These are phyloP conservation scores for Pseudocercospora macadamiae DNA, from an alignment of 2,329 filamentous ascomycete genomes.

Conservation along the genomic window DNA sequence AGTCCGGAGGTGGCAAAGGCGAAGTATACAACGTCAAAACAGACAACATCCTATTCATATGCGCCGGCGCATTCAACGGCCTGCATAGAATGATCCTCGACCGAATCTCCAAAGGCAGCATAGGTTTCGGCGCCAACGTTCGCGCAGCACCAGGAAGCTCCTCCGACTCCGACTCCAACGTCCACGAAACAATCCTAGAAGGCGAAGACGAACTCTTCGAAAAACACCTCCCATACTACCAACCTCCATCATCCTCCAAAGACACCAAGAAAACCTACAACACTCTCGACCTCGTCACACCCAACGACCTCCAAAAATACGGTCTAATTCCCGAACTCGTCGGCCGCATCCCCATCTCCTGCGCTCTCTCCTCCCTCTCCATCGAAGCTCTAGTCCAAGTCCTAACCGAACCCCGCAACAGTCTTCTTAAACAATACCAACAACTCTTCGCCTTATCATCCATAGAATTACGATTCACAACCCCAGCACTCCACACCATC, in stretches of 20 bases:
- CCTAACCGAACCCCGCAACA: conserved; percentile 88
- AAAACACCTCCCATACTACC: conserved; percentile 54
- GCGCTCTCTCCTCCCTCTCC: conserved; percentile 77
- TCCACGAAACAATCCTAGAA: conserved; percentile 61
- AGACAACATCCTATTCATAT: conserved; percentile 96
- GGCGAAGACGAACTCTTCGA: conserved; percentile 60
- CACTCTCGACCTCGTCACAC: conserved; percentile 67
- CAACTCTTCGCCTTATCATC: conserved; percentile 81
- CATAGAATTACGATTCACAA: conserved; percentile 80
- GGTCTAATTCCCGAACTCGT: conserved; percentile 93
- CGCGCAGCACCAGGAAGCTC: conserved; percentile 49
- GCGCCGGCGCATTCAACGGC: conserved; percentile 92
- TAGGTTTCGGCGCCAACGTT: conserved; percentile 88
- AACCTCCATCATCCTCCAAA: conserved; percentile 43
- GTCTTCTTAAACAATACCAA: conserved; percentile 83
- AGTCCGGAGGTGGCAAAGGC: conserved; percentile 47
- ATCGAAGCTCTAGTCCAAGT: conserved; percentile 75
- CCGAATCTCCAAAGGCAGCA: conserved; percentile 81
- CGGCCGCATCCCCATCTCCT: conserved; percentile 89
- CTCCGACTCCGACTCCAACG: conserved; percentile 44
- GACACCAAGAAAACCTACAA: conserved; percentile 68
- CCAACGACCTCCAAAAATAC: conserved; percentile 69
- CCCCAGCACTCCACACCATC: conserved; percentile 76
- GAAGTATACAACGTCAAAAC: conserved; percentile 79
- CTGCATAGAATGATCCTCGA: conserved; percentile 85